phyloP scores from a whole-genome alignment of 2,329 filamentous ascomycete species.

The Diaporthe citri region DNA sequence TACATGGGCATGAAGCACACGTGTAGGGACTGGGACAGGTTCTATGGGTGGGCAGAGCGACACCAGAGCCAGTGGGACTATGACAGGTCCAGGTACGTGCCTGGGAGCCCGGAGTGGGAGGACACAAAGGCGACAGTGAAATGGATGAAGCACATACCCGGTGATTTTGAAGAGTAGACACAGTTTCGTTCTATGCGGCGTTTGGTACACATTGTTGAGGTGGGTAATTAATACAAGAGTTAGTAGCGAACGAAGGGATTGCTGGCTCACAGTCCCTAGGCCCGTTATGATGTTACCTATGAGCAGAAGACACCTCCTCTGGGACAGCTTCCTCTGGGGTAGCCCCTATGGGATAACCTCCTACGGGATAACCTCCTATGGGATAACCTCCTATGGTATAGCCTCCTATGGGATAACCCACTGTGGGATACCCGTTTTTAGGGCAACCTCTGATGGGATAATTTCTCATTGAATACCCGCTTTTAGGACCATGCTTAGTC shows the following conservation, averaged over 20 bases:
- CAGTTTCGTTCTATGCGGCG: fast-evolving
- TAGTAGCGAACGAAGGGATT: background rate
- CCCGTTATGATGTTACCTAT: background rate
- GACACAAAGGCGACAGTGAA: background rate
- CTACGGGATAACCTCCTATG: no score
- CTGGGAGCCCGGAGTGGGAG: constrained; percentile 4
- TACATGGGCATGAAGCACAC: constrained; percentile 13
- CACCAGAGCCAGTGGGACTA: constrained; percentile 13
- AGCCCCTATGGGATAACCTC: background rate
- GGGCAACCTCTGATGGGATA: background rate
- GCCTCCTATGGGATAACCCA: no score
- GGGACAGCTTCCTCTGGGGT: background rate
- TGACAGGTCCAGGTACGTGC: background rate
- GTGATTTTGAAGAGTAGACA: background rate
- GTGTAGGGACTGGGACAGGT: constrained; percentile 2
- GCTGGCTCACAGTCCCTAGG: background rate
- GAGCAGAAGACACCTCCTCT: background rate
- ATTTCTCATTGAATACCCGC: background rate
- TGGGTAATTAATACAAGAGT: background rate
- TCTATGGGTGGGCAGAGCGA: background rate
- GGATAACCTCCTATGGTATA: no score
- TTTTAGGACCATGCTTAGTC: background rate
- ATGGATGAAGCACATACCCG: constrained; percentile 2
- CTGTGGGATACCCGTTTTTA: background rate
- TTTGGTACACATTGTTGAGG: background rate